These are phyloP conservation scores for Aspergillus sp. DNA, from an alignment of 2,329 filamentous ascomycete genomes.

Conservation along the genomic window DNA sequence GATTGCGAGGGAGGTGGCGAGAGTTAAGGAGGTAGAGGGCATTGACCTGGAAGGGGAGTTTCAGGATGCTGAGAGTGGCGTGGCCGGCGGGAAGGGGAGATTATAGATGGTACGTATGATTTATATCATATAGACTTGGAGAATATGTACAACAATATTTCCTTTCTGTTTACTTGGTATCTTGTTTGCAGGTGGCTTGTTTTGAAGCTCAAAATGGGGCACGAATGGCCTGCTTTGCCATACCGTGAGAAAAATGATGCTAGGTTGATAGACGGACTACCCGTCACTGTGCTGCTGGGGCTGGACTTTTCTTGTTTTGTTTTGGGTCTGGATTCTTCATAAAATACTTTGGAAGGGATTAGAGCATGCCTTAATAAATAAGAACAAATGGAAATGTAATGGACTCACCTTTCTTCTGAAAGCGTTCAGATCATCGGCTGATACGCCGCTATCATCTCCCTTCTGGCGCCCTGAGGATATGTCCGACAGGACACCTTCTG, in stretches of 20 bases:
- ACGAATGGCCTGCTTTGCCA: neutral
- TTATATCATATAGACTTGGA: neutral
- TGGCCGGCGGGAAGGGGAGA: conserved; percentile 17
- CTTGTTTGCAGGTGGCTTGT: neutral
- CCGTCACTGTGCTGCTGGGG: neutral
- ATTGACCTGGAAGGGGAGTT: conserved; percentile 33
- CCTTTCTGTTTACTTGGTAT: neutral
- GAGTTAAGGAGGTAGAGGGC: conserved; percentile 37
- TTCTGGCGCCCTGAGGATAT: conserved; percentile 34
- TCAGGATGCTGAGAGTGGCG: neutral
- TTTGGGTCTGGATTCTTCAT: neutral
- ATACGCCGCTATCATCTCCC: conserved; percentile 42
- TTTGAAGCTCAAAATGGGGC: neutral
- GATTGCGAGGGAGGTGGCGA: conserved; percentile 37
- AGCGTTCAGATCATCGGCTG: conserved; percentile 66
- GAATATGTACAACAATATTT: neutral
- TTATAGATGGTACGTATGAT: conserved; percentile 6
- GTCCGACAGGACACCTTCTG: conserved; percentile 51
- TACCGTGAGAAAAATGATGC: too few relatives aligned
- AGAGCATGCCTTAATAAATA: neutral
- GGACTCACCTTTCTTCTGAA: conserved; percentile 57
- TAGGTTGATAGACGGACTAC: neutral
- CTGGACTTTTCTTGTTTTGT: neutral
- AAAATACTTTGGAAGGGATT: neutral
- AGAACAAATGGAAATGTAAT: neutral